Evolutionary conservation across 805 yeast species (phyloP).

Genomic region (Candida jianshihensis): DNA sequence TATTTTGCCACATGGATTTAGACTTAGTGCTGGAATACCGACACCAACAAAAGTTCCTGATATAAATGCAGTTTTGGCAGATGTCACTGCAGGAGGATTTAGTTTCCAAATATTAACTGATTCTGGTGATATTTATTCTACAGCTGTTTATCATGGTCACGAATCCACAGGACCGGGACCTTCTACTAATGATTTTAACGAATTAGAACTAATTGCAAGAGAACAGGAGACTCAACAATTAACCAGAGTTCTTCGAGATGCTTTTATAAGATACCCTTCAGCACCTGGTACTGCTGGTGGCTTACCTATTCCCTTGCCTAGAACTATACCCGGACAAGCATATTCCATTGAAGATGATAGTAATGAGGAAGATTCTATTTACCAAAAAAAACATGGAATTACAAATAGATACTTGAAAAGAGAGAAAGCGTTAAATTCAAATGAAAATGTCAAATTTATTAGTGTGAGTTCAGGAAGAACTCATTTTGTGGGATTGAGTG

Average conservation of each 20-base stretch:
- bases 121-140: slow-evolving; percentile 47
- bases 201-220: slow-evolving; percentile 5
- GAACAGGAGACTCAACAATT: slow-evolving; percentile 5
- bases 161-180: slow-evolving; percentile 35
- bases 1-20: too few species aligned
- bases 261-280: background rate
- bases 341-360: background rate
- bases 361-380: too few species aligned
- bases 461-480: slow-evolving; percentile 56
- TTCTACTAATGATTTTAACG: slow-evolving; percentile 27
- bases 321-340: background rate
- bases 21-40: too few species aligned
- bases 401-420: slow-evolving; percentile 9
- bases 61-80: slow-evolving; percentile 33
- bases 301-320: background rate
- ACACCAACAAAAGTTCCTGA: slow-evolving; percentile 32
- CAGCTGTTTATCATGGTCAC: slow-evolving; percentile 40
- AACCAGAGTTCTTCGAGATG: background rate
- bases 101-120: slow-evolving; percentile 51
- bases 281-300: too few species aligned
- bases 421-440: slow-evolving; percentile 14
- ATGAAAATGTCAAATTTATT: slow-evolving; percentile 32
- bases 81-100: slow-evolving; percentile 59
- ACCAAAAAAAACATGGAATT: background rate
- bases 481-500: slow-evolving; percentile 57